Evolutionary conservation across 2,329 filamentous ascomycete species (phyloP).

Genomic region (Thielaviopsis ethacetica): DNA sequence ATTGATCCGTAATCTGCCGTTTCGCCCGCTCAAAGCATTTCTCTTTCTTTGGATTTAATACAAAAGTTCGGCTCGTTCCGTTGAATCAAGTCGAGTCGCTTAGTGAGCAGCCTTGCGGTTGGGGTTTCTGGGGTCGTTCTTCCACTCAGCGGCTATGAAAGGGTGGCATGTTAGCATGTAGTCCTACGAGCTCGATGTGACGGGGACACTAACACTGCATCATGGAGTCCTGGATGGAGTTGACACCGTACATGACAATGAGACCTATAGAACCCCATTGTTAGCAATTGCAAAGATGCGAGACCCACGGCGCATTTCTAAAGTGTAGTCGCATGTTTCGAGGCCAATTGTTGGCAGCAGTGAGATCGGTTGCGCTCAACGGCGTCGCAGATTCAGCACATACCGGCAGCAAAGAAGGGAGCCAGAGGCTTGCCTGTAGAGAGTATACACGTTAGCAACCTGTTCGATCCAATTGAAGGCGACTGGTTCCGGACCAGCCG

Average conservation of each 20-base stretch:
- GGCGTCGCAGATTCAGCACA: conserved; percentile 13
- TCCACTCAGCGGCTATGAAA: conserved; percentile 72
- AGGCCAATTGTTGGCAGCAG: neutral
- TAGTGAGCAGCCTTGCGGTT: conserved; percentile 36
- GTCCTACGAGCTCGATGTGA: neutral
- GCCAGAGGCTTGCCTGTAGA: conserved; percentile 68
- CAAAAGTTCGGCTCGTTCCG: neutral
- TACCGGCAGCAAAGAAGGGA: conserved; percentile 93
- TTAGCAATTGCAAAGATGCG: conserved; percentile 5
- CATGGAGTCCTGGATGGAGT: conserved; percentile 62
- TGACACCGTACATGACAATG: conserved; percentile 82
- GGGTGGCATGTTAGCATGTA: conserved; percentile 7
- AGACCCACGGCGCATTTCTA: neutral
- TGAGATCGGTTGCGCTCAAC: conserved; percentile 3
- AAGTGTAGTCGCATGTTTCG: neutral
- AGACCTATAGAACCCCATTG: conserved; percentile 38
- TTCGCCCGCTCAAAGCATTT: neutral
- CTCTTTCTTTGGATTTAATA: conserved; percentile 2
- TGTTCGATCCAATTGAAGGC: neutral
- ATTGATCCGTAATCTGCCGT: neutral
- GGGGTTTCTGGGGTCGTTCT: conserved; percentile 91
- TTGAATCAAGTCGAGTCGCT: conserved; percentile 6
- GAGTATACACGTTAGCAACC: conserved; percentile 16
- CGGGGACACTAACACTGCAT: conserved; percentile 46
- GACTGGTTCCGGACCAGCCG: neutral